A percentile compares a stretch with the other conserved stretches of the same genome.
Conservation (phyloP, 441 rosid species). For the Erysimum cheiri region DNA sequence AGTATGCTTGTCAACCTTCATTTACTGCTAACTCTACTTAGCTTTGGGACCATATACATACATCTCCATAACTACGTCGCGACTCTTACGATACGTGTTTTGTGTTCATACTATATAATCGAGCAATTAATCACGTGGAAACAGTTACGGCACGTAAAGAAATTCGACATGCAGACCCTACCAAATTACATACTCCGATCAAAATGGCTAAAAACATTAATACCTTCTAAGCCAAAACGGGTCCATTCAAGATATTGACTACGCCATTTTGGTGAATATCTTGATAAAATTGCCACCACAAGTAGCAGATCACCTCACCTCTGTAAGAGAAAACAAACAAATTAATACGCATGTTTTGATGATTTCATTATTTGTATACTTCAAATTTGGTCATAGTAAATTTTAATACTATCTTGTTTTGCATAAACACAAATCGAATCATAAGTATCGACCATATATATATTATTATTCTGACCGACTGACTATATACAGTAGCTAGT, state of each 20-base stretch:
- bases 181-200: constrained; percentile 33
- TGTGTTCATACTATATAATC: constrained; percentile 32
- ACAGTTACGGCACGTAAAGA: constrained; percentile 37
- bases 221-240: constrained; percentile 37
- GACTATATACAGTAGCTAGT: not conserved
- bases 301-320: constrained; percentile 13
- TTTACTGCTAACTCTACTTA: constrained; percentile 40
- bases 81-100: constrained; percentile 41
- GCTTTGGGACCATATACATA: constrained; percentile 39
- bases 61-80: constrained; percentile 39
- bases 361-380: not conserved
- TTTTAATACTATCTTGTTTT: not conserved
- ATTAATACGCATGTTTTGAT: constrained; percentile 6
- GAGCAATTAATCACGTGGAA: constrained; percentile 41
- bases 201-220: constrained; percentile 25
- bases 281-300: constrained; percentile 8
- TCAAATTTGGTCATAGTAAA: not conserved
- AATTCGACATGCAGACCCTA: constrained; percentile 42
- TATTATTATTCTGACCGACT: constrained; percentile 12
- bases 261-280: constrained; percentile 25
- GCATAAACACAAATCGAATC: not conserved
- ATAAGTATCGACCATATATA: not conserved
- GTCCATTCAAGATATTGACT: constrained; percentile 33
- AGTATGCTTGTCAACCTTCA: constrained; percentile 41
- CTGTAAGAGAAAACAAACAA: constrained; percentile 2